These are phyloP conservation scores for Clitopilus hobsonii DNA, from an alignment of 768 basidiomycete species.

Conservation along the genomic window DNA sequence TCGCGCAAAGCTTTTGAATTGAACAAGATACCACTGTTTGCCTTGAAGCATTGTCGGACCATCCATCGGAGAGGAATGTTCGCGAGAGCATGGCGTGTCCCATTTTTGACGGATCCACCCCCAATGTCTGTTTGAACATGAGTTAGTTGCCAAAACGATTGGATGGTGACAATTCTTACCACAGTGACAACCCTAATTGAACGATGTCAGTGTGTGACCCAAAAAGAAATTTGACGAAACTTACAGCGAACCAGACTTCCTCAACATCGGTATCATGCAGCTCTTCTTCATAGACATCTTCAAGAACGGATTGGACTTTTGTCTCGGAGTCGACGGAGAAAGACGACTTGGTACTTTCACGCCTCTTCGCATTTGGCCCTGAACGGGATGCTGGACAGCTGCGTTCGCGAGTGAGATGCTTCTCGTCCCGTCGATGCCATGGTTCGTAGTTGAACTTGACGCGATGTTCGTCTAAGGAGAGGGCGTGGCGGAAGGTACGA, in stretches of 20 bases:
- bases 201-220: not conserved
- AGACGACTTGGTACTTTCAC: not conserved
- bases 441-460: conserved; percentile 55
- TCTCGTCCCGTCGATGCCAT: conserved; percentile 36
- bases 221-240: conserved; percentile 10
- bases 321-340: not conserved
- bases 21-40: conserved; percentile 58
- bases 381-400: not conserved
- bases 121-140: conserved; percentile 38
- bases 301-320: not conserved
- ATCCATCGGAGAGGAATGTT: conserved; percentile 64
- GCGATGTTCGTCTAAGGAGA: conserved; percentile 60
- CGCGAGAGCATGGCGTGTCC: conserved; percentile 34
- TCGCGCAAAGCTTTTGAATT: conserved; percentile 35
- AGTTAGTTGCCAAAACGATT: not conserved
- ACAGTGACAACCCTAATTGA: conserved; percentile 39
- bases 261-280: conserved; percentile 34
- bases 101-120: conserved; percentile 50
- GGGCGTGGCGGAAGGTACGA: conserved; percentile 56
- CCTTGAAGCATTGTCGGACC: conserved; percentile 61
- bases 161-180: conserved; percentile 20
- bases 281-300: conserved; percentile 8
- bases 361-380: conserved; percentile 3
- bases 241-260: conserved; percentile 66
- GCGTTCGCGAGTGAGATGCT: conserved; percentile 19